Evolutionary conservation across 2,329 filamentous ascomycete species (phyloP), one percentile per base, ranked within the genome.

Genomic region (Aspergillus viridinutans): DNA sequence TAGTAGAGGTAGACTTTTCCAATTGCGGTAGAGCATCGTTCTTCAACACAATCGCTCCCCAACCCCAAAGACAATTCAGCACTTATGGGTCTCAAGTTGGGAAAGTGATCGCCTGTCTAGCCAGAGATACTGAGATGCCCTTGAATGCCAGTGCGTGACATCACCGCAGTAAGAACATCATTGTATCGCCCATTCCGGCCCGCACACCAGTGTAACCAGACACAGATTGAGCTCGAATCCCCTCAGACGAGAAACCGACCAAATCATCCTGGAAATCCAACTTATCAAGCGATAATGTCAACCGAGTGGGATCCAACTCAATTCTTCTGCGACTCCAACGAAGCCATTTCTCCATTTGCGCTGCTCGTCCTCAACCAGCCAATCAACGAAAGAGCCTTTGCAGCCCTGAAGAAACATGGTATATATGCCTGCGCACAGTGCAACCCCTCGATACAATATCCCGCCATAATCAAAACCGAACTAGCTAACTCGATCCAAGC

Each of bases 361-460:
- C 72, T 89, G 45, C 67, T 88, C 48, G 75, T 87, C 47, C 74
- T 88, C 20, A 86, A 88, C 64, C 84, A 86, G 61, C 83, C 84
- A 28, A 80, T 88, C 57, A 75, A 79, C 50, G 71, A 73, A 54
- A 72, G 66, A 52, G 76, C 75, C 2, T 72, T 76, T 60, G 61
- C 60, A 9, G 69, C 73, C 23, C 61, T 78, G 20, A 69, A 69
- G 56, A 66, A 70, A 57, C 66, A 73, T 64, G 73, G 74, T 76
- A 59, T 76, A 59, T 54, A 64, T 55, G 12, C 32, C 21, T 54
- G n/a, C 54, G 47, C 35, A 17, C 38, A 48, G 29, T 26, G 26
- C 32, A 38, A 38, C 35, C 25, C 3, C 32, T 28, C 21, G 5
- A 8, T 50, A 49, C 7, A 35, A 40, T 45, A 3, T 51, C 9